Evolutionary conservation across 331 rosid genomes (phyloP), one percentile per base, ranked within the genome.

Genomic region (Quercus lobata): DNA sequence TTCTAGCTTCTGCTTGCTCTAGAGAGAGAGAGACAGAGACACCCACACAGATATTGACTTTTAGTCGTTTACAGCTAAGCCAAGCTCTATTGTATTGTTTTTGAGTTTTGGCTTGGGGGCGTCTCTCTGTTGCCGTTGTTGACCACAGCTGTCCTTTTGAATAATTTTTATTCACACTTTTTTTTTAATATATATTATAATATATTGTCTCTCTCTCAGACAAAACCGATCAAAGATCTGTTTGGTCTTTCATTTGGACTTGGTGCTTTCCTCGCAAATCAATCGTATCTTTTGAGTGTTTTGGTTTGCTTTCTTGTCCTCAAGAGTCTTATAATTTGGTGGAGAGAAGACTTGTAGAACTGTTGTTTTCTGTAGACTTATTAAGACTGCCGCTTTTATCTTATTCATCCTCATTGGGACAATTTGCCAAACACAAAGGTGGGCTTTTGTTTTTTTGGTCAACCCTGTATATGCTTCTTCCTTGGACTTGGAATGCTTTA

Each of bases 121-220:
- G 22, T 35, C 7, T 76, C 32, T 12, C n/a, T 35, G 87, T 57
- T 76, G 84, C 84, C 82, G 81, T 80, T 84, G 87, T 84, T 84
- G 87, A 84, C 87, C 79, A 57, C 46, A 69, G 49, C 71, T 29
- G 54, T 72, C 81, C 21, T 63, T 71, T 72, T 49, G 78, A 60
- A 37, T 37, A 37, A 37, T 37, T 7, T 37, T 44, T 66, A 49
- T 63, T 5, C 10, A 19, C 30, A 34, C 29, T 16, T 55, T 62
- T 16, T 27, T 44, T 62, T 17, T 7, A 1, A 27, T 27, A 27
- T 27, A 27, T 27, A 27, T 27, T 27, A 27, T 7, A 2, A 27
- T 7, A 2, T 41, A 41, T 41, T 37, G 46, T 41, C 46, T 0
- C 46, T 5, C 19, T 65, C 32, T 71, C 53, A 68, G 53, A 34